Percentiles rank a stretch among this genome's conserved stretches.
Evolutionary conservation across 805 yeast genomes (phyloP).

Genomic region (Monosporozyma aerobia): DNA sequence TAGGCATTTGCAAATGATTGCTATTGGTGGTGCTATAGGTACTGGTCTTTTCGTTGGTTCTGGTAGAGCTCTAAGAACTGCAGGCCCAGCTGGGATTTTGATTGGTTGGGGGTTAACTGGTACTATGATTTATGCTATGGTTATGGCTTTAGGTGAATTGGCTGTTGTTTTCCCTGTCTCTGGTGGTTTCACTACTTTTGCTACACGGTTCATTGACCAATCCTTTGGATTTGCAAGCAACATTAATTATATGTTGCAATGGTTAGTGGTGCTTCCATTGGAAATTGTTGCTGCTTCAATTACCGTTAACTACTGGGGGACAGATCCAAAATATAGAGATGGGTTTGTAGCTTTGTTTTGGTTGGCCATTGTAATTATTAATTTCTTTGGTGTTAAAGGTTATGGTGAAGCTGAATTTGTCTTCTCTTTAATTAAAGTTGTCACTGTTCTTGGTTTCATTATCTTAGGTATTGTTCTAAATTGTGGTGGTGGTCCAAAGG

Average conservation of each 20-base stretch:
- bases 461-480: slow-evolving; percentile 39
- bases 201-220: slow-evolving; percentile 49
- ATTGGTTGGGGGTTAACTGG: slow-evolving; percentile 49
- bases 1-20: slow-evolving; percentile 54
- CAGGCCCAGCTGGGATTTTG: slow-evolving; percentile 59
- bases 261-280: slow-evolving; percentile 43
- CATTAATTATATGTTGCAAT: slow-evolving; percentile 46
- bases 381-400: slow-evolving; percentile 45
- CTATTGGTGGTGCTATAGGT: slow-evolving; percentile 66
- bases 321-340: slow-evolving; percentile 37
- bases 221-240: slow-evolving; percentile 58
- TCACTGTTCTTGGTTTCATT: slow-evolving; percentile 41
- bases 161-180: slow-evolving; percentile 54
- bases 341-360: slow-evolving; percentile 44
- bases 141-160: slow-evolving; percentile 57
- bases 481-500: slow-evolving; percentile 47
- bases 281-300: slow-evolving; percentile 47
- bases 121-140: slow-evolving; percentile 44
- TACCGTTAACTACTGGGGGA: slow-evolving; percentile 44
- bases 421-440: slow-evolving; percentile 38
- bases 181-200: slow-evolving; percentile 57
- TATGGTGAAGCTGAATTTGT: slow-evolving; percentile 49
- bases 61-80: slow-evolving; percentile 50
- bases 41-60: slow-evolving; percentile 72
- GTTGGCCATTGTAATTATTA: slow-evolving; percentile 38